Evolutionary conservation across 495 filamentous ascomycete species (phyloP).

Genomic region (Penicillium subrubescens): DNA sequence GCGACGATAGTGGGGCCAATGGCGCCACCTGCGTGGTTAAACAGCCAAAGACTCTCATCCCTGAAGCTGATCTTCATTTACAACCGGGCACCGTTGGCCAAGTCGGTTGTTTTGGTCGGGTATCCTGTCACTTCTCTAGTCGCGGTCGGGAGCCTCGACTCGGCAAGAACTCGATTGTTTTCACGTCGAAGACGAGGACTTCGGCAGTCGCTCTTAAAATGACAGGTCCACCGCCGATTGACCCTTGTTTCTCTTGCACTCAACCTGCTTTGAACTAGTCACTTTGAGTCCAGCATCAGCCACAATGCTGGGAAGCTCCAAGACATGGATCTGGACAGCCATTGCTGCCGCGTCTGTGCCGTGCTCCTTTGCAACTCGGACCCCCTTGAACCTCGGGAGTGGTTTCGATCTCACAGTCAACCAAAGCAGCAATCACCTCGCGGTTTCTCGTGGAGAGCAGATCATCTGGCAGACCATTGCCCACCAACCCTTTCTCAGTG

Average conservation of each 20-base stretch:
- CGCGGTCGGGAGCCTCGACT: not conserved
- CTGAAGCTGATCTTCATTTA: conserved; percentile 21
- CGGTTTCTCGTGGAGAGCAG: conserved; percentile 7
- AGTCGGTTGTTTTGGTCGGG: not conserved
- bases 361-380: conserved; percentile 11
- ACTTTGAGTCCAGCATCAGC: not conserved
- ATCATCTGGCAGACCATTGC: conserved; percentile 28
- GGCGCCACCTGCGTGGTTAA: conserved; percentile 2
- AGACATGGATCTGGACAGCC: conserved; percentile 19
- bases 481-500: conserved; percentile 21
- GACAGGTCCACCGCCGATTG: not conserved
- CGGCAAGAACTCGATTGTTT: not conserved
- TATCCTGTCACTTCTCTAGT: too few species aligned
- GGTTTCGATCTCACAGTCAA: conserved; percentile 20
- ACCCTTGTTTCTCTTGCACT: not conserved
- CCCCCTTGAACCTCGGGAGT: conserved; percentile 21
- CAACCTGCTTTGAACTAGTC: not conserved
- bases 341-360: conserved; percentile 13
- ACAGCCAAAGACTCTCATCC: conserved; percentile 4
- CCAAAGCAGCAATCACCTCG: conserved; percentile 16
- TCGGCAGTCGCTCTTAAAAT: not conserved
- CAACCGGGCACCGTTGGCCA: not conserved
- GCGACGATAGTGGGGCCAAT: conserved; percentile 16
- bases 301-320: conserved; percentile 17
- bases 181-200: not conserved